Conservation (phyloP, 495 filamentous ascomycete genomes). For the Daldinia concentrica region DNA sequence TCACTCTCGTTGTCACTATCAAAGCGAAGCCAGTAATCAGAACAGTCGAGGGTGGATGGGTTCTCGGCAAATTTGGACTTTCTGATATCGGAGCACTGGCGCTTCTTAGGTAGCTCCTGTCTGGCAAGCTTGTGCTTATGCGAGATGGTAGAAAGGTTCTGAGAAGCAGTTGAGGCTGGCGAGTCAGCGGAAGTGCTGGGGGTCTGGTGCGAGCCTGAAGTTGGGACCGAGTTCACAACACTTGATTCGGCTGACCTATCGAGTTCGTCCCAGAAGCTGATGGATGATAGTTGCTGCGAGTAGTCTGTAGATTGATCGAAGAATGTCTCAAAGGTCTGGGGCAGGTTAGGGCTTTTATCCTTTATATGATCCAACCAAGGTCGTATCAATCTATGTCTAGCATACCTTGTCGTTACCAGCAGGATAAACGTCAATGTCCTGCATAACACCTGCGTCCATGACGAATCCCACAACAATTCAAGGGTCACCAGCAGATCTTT, state of each 20-base stretch:
- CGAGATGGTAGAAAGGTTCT: conserved; percentile 36
- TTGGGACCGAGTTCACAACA: conserved; percentile 45
- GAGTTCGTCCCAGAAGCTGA: conserved; percentile 49
- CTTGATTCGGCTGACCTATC: conserved; percentile 48
- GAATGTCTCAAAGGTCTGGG: conserved; percentile 45
- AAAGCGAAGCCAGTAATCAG: conserved; percentile 50
- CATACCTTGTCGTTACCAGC: conserved; percentile 45
- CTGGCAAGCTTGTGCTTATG: conserved; percentile 45
- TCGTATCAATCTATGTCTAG: conserved; percentile 15
- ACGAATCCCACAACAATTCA: conserved; percentile 45
- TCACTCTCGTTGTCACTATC: conserved; percentile 49
- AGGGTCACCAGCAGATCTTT: conserved; percentile 39
- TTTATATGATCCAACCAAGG: conserved; percentile 12
- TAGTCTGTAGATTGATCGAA: conserved; percentile 48
- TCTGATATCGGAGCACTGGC: conserved; percentile 45
- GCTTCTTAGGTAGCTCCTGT: conserved; percentile 46
- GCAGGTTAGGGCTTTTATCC: conserved; percentile 33
- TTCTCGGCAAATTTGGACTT: conserved; percentile 40
- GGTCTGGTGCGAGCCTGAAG: conserved; percentile 43
- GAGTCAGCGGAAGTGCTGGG: conserved; percentile 43
- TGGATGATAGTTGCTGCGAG: conserved; percentile 45
- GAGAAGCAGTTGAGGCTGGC: conserved; percentile 37
- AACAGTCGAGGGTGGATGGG: conserved; percentile 47
- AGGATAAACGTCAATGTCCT: conserved; percentile 50
- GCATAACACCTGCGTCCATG: conserved; percentile 52